Conservation (phyloP, 176 grass and related monocot species). For the Cocos nucifera region DNA sequence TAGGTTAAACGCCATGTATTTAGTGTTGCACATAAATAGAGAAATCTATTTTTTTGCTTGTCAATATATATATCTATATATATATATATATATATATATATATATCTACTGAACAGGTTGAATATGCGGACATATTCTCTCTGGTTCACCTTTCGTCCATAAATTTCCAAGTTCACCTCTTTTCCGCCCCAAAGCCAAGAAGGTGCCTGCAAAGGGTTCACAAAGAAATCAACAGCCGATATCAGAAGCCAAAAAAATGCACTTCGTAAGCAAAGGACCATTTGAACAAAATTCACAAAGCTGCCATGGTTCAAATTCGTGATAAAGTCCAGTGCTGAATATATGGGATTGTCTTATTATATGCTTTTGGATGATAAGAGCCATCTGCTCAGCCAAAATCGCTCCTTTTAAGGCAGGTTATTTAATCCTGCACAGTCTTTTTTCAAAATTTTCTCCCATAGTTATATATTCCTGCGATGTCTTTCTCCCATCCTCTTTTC, state of each 20-base stretch:
- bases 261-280: neutral
- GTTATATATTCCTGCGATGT: too few relatives aligned
- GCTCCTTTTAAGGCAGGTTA: too few relatives aligned
- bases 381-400: too few relatives aligned
- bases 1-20: too few relatives aligned
- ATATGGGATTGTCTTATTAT: too few relatives aligned
- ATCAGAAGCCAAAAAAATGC: too few relatives aligned
- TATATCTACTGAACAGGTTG: constrained; percentile 22
- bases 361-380: too few relatives aligned
- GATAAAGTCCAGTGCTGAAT: too few relatives aligned
- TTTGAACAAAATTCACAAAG: neutral
- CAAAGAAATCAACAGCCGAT: neutral
- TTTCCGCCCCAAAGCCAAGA: constrained; percentile 55
- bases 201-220: constrained; percentile 44
- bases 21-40: neutral
- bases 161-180: constrained; percentile 76
- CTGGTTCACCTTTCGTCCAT: constrained; percentile 76
- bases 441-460: too few relatives aligned
- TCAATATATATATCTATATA: neutral
- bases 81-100: neutral
- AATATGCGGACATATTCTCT: constrained; percentile 64
- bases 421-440: too few relatives aligned
- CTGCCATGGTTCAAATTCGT: too few relatives aligned
- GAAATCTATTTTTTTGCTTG: neutral
- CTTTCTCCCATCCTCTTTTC: too few relatives aligned